A percentile compares a stretch with the other conserved stretches of the same genome.
These are phyloP conservation scores for Solanum ossicruentum DNA, from an alignment of 257 asterid genomes.

Conservation along the genomic window DNA sequence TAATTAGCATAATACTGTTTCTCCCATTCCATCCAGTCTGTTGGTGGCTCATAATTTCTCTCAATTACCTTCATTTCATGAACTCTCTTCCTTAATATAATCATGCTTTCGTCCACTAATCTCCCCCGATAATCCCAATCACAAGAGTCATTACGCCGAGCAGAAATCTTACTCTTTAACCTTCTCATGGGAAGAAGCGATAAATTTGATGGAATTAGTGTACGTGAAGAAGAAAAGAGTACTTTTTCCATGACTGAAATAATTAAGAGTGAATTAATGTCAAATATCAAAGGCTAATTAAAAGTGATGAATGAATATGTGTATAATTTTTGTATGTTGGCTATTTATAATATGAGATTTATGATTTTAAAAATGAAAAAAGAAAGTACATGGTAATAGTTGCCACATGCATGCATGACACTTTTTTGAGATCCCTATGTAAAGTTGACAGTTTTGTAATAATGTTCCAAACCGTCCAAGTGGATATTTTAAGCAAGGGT, in stretches of 20 bases:
- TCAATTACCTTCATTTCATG: constrained; percentile 37
- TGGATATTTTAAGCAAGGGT: not conserved
- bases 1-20: constrained; percentile 19
- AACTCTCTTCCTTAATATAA: constrained; percentile 43
- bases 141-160: constrained; percentile 13
- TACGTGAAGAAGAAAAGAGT: not conserved
- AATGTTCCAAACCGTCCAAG: not conserved
- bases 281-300: not conserved
- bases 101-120: constrained; percentile 34
- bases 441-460: not conserved
- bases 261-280: not conserved
- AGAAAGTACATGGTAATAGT: not conserved
- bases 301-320: not conserved
- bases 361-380: not conserved
- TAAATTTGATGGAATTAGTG: not conserved
- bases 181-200: not conserved
- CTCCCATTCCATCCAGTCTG: constrained; percentile 62
- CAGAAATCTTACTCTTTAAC: not conserved
- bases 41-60: constrained; percentile 25
- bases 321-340: not conserved
- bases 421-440: not conserved
- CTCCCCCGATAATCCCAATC: constrained; percentile 19
- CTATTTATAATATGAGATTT: not conserved
- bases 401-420: not conserved
- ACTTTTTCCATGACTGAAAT: not conserved